Evolutionary conservation across 768 basidiomycete genomes (phyloP).

Genomic region (Leucocoprinus birnbaumii): DNA sequence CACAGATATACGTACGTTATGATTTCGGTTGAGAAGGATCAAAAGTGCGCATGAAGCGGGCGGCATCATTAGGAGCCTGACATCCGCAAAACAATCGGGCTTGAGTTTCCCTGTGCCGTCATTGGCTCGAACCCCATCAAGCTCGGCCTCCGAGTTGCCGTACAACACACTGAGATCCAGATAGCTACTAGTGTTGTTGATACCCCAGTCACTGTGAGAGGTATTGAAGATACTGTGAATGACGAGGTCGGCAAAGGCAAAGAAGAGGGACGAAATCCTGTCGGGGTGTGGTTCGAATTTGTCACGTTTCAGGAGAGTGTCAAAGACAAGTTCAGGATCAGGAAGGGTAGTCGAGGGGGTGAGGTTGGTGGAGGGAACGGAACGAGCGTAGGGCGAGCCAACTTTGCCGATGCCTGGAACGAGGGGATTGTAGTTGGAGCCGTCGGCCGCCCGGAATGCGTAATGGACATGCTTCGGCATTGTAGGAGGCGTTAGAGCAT

Average conservation of each 20-base stretch:
- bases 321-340: constrained; percentile 67
- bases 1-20: constrained; percentile 49
- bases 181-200: constrained; percentile 71
- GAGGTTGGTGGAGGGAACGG: constrained; percentile 49
- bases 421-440: constrained; percentile 56
- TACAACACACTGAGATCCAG: constrained; percentile 77
- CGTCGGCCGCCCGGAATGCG: constrained; percentile 57
- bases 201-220: constrained; percentile 41
- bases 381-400: constrained; percentile 64
- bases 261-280: constrained; percentile 72
- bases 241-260: constrained; percentile 75
- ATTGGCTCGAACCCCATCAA: constrained; percentile 49
- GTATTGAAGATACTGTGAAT: constrained; percentile 73
- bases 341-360: constrained; percentile 49
- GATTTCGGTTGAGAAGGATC: constrained; percentile 68
- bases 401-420: constrained; percentile 57
- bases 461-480: constrained; percentile 31
- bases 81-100: constrained; percentile 70
- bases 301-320: constrained; percentile 56
- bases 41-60: constrained; percentile 67
- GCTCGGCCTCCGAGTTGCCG: constrained; percentile 48
- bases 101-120: constrained; percentile 69
- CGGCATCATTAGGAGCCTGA: constrained; percentile 65
- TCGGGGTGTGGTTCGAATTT: constrained; percentile 55
- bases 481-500: not conserved